Percentiles rank a stretch among this genome's conserved stretches.
phyloP scores from a whole-genome alignment of 345 rosid species.

The Hibiscus tridactylites region DNA sequence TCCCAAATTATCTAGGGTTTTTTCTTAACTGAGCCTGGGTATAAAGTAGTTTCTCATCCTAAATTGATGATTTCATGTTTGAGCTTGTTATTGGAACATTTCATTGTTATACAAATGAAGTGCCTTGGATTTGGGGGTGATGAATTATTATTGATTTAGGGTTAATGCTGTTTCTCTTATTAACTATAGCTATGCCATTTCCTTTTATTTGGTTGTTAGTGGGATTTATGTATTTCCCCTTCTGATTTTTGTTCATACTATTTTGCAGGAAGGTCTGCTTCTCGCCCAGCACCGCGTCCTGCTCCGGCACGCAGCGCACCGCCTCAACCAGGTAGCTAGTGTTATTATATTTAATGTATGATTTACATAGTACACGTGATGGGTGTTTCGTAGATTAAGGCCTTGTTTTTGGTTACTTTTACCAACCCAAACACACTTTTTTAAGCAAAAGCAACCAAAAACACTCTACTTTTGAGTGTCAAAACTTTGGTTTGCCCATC shows the following conservation, averaged over 20 bases:
- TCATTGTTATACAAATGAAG: not conserved
- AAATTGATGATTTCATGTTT: not conserved
- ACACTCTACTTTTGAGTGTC: no score
- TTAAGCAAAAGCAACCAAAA: no score
- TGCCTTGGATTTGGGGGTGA: not conserved
- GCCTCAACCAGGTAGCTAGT: slow-evolving; percentile 41
- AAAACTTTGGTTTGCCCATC: no score
- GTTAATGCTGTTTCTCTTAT: not conserved
- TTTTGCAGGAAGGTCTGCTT: slow-evolving; percentile 54
- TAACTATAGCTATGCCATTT: not conserved
- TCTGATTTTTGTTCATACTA: not conserved
- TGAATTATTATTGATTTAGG: not conserved
- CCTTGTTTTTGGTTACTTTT: no score
- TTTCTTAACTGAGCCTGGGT: not conserved
- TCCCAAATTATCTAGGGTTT: no score
- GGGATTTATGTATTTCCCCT: not conserved
- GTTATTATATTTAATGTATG: not conserved
- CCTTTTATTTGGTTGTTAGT: not conserved
- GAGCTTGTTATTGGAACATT: not conserved
- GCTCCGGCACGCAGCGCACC: slow-evolving; percentile 48
- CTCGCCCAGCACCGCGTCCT: slow-evolving; percentile 46
- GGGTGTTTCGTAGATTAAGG: not conserved
- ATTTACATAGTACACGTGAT: not conserved
- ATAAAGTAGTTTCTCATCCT: not conserved
- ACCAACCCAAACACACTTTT: no score